Percentiles rank a stretch among this genome's conserved stretches.
These are phyloP conservation scores for Arctium minus DNA, from an alignment of 129 eudicot genomes.

Conservation along the genomic window DNA sequence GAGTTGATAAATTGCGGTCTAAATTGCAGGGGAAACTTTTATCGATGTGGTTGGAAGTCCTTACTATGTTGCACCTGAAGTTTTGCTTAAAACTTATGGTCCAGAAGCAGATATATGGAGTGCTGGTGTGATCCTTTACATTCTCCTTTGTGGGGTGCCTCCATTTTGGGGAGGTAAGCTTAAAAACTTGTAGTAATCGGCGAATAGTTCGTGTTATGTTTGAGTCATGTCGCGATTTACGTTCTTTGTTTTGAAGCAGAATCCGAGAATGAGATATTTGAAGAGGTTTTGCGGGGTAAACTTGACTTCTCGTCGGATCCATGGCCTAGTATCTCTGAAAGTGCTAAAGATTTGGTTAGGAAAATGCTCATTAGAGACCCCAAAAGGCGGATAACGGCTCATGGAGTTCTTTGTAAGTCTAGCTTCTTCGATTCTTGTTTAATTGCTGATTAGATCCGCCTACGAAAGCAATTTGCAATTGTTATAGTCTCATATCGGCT, in stretches of 20 bases:
- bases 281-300: slow-evolving; percentile 68
- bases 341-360: slow-evolving; percentile 78
- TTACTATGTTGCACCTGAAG: slow-evolving; percentile 93
- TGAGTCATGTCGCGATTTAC: not conserved
- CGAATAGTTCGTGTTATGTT: not conserved
- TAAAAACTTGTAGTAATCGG: not conserved
- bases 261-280: slow-evolving; percentile 73
- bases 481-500: not conserved
- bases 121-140: slow-evolving; percentile 85
- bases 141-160: slow-evolving; percentile 82
- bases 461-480: not conserved
- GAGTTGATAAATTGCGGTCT: not conserved
- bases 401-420: slow-evolving; percentile 76
- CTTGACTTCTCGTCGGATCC: slow-evolving; percentile 80
- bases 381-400: slow-evolving; percentile 66
- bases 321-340: slow-evolving; percentile 79
- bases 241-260: slow-evolving; percentile 34
- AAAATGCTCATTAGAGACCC: slow-evolving; percentile 80
- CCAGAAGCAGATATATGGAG: slow-evolving; percentile 92
- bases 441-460: not conserved
- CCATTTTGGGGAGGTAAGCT: slow-evolving; percentile 93
- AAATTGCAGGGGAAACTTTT: slow-evolving; percentile 55
- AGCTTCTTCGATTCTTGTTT: not conserved
- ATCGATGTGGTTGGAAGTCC: slow-evolving; percentile 92
- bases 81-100: slow-evolving; percentile 65